A percentile compares a stretch with the other conserved stretches of the same genome.
Evolutionary conservation across 192 early-diverging fungal genomes (phyloP).

Genomic region (Hyaloraphidium curvatum): DNA sequence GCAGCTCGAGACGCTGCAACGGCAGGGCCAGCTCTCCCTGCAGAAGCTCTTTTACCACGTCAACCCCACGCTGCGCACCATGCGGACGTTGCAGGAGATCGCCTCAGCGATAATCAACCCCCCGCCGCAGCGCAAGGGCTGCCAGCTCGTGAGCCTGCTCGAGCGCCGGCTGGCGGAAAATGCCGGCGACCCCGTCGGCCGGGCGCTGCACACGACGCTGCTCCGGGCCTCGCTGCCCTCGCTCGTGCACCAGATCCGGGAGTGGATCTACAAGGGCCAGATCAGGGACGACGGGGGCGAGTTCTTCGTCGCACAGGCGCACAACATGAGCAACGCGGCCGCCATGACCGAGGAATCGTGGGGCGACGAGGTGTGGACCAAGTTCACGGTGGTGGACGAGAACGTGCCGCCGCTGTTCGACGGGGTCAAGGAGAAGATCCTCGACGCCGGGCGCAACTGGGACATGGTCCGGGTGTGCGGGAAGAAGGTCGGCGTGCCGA

Average conservation of each 20-base stretch:
- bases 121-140: no score
- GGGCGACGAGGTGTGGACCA: slow-evolving; percentile 72
- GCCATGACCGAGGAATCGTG: slow-evolving; percentile 48
- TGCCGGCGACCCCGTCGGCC: no score
- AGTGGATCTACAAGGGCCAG: slow-evolving; percentile 81
- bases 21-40: slow-evolving; percentile 68
- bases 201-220: no score
- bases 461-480: slow-evolving; percentile 81
- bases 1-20: slow-evolving; percentile 84
- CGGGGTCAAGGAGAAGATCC: slow-evolving; percentile 52
- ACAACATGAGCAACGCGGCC: slow-evolving; percentile 31
- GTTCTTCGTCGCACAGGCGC: slow-evolving; percentile 71
- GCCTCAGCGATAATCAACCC: no score
- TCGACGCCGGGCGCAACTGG: slow-evolving; percentile 84
- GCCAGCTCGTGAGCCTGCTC: no score
- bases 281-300: slow-evolving; percentile 75
- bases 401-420: slow-evolving; percentile 59
- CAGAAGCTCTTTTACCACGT: slow-evolving; percentile 85
- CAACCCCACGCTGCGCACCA: slow-evolving; percentile 43
- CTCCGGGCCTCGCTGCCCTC: slow-evolving; percentile 25
- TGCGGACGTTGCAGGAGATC: slow-evolving; percentile 33
- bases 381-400: slow-evolving; percentile 45
- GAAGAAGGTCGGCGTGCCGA: slow-evolving; percentile 9
- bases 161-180: no score
- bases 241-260: slow-evolving; percentile 19